Conservation (phyloP, 805 yeast species). For the Citeromyces matritensis region DNA sequence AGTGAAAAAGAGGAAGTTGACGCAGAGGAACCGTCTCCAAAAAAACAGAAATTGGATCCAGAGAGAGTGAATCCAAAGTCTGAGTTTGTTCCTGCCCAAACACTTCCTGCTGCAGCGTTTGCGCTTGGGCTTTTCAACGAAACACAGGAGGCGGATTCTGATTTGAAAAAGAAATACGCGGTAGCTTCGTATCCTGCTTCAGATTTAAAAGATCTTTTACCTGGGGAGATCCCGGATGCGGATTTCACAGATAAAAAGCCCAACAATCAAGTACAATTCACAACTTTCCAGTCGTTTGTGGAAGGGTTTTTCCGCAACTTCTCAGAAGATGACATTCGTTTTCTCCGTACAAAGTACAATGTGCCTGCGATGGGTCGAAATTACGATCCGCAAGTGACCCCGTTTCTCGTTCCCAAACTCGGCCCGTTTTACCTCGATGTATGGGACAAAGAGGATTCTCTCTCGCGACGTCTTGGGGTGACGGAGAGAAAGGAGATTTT, state of each 20-base stretch:
- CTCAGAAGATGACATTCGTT: slow-evolving; percentile 67
- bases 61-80: slow-evolving; percentile 48
- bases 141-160: slow-evolving; percentile 48
- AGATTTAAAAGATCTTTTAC: slow-evolving; percentile 61
- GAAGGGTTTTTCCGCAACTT: slow-evolving; percentile 76
- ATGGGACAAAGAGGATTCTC: slow-evolving; percentile 75
- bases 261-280: slow-evolving; percentile 80
- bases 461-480: slow-evolving; percentile 6
- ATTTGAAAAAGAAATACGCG: slow-evolving; percentile 61
- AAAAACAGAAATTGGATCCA: too few species aligned
- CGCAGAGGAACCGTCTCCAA: slow-evolving; percentile 1
- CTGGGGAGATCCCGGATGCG: slow-evolving; percentile 78
- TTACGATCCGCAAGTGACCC: slow-evolving; percentile 54
- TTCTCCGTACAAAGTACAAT: slow-evolving; percentile 47
- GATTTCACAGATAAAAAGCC: slow-evolving; percentile 81
- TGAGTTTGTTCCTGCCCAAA: slow-evolving; percentile 59
- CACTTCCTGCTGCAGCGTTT: slow-evolving; percentile 50
- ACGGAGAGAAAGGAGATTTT: slow-evolving; percentile 1
- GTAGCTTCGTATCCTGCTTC: slow-evolving; percentile 82
- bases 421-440: slow-evolving; percentile 72
- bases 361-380: slow-evolving; percentile 28
- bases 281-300: slow-evolving; percentile 71
- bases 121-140: slow-evolving; percentile 55
- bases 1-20: slow-evolving; percentile 6
- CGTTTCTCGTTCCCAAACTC: slow-evolving; percentile 70